Conservation (phyloP, 2,329 filamentous ascomycete genomes). For the Cladosporium sp. region DNA sequence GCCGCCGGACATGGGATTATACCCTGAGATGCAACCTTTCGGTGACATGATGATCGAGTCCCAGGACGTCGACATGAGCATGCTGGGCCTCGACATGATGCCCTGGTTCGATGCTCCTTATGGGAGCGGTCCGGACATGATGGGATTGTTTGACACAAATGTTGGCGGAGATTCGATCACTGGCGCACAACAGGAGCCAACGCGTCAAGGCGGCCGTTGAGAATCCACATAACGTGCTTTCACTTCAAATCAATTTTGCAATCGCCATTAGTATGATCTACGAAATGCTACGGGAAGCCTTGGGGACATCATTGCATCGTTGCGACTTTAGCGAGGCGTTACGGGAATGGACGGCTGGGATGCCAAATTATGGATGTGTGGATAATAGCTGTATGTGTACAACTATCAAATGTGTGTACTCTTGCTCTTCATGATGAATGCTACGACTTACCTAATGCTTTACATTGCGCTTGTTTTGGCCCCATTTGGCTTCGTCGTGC, state of each 20-base stretch:
- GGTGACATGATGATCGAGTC: conserved; percentile 64
- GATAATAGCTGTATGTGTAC: not conserved
- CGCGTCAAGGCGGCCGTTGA: too few species aligned
- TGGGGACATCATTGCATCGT: too few species aligned
- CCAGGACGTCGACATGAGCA: conserved; percentile 69
- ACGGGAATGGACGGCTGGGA: too few species aligned
- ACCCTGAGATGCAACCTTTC: conserved; percentile 24
- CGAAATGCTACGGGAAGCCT: too few species aligned
- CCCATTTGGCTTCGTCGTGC: too few species aligned
- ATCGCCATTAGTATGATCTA: too few species aligned
- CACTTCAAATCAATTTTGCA: too few species aligned
- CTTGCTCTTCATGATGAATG: not conserved
- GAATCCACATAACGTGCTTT: too few species aligned
- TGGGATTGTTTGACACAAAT: conserved; percentile 19
- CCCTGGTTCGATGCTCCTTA: conserved; percentile 57
- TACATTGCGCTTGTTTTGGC: too few species aligned
- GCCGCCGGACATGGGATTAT: not conserved
- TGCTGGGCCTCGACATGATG: conserved; percentile 63
- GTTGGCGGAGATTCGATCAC: conserved; percentile 3
- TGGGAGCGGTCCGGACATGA: conserved; percentile 14
- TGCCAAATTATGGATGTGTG: not conserved
- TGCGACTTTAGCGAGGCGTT: not conserved
- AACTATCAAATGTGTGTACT: not conserved
- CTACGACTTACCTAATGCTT: too few species aligned
- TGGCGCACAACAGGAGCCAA: conserved; percentile 5